These are phyloP conservation scores for Aspergillus aculeatinus DNA, from an alignment of 2,329 filamentous ascomycete species.

Conservation along the genomic window DNA sequence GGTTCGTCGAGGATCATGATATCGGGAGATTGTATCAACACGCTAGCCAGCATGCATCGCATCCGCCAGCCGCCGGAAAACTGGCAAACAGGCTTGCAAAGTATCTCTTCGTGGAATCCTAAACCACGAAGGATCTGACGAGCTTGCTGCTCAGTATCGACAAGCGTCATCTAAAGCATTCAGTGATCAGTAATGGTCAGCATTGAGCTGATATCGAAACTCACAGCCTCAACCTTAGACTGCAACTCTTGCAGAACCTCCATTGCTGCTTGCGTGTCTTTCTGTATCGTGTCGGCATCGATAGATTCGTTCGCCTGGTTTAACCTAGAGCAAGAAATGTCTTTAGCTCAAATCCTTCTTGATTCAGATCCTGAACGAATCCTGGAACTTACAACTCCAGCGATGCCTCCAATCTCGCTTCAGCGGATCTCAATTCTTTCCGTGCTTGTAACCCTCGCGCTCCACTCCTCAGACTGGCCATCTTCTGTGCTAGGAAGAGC, in stretches of 20 bases:
- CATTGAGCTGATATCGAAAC: not conserved
- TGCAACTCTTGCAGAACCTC: slow-evolving; percentile 71
- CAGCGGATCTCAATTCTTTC: slow-evolving; percentile 69
- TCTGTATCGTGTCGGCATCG: slow-evolving; percentile 55
- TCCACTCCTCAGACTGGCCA: slow-evolving; percentile 72
- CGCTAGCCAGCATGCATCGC: slow-evolving; percentile 63
- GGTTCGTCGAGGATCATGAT: slow-evolving; percentile 82
- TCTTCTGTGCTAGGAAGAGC: slow-evolving; percentile 69
- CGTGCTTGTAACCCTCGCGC: slow-evolving; percentile 71
- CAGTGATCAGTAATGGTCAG: not conserved
- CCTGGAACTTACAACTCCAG: slow-evolving; percentile 47
- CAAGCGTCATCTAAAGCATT: slow-evolving; percentile 50
- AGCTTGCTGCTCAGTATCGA: slow-evolving; percentile 65
- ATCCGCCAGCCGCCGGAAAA: slow-evolving; percentile 78
- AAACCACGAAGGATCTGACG: slow-evolving; percentile 66
- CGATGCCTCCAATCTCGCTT: slow-evolving; percentile 64
- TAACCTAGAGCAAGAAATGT: slow-evolving; percentile 28
- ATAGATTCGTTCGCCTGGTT: slow-evolving; percentile 59
- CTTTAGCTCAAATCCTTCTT: not conserved
- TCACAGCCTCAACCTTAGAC: slow-evolving; percentile 63
- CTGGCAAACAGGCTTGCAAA: slow-evolving; percentile 60
- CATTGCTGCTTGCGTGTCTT: slow-evolving; percentile 67
- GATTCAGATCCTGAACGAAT: not conserved
- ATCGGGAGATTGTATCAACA: slow-evolving; percentile 70
- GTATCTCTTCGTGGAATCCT: slow-evolving; percentile 65